Evolutionary conservation across 495 filamentous ascomycete genomes (phyloP).

Genomic region (Penicillium cinerascens): DNA sequence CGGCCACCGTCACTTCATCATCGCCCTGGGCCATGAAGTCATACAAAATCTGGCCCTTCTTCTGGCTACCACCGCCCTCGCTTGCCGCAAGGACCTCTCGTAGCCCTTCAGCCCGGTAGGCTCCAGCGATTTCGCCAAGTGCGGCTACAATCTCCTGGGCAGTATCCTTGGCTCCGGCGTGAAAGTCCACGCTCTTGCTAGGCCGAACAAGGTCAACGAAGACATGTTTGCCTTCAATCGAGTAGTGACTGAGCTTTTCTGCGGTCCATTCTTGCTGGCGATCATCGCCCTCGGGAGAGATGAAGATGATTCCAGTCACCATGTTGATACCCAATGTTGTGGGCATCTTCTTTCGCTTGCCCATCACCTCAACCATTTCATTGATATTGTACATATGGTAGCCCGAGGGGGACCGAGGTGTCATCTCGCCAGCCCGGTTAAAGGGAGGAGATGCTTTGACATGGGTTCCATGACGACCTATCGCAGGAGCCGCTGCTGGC

Average conservation of each 20-base stretch:
- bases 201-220: slow-evolving; percentile 90
- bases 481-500: slow-evolving; percentile 23
- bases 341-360: slow-evolving; percentile 95
- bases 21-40: slow-evolving; percentile 96
- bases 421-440: slow-evolving; percentile 46
- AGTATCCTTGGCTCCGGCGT: slow-evolving; percentile 95
- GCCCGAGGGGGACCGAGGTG: slow-evolving; percentile 62
- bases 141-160: slow-evolving; percentile 86
- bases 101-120: slow-evolving; percentile 76
- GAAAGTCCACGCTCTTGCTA: slow-evolving; percentile 91
- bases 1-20: slow-evolving; percentile 89
- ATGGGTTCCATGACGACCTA: slow-evolving; percentile 28
- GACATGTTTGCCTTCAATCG: slow-evolving; percentile 95
- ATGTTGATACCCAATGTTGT: slow-evolving; percentile 89
- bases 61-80: slow-evolving; percentile 62
- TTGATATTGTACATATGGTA: slow-evolving; percentile 94
- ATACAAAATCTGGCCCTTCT: slow-evolving; percentile 80
- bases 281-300: slow-evolving; percentile 86
- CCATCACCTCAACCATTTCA: slow-evolving; percentile 92
- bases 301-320: slow-evolving; percentile 81
- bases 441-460: slow-evolving; percentile 58
- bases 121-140: slow-evolving; percentile 86
- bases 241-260: slow-evolving; percentile 90
- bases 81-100: slow-evolving; percentile 82
- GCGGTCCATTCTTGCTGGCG: slow-evolving; percentile 89